A percentile compares a stretch with the other conserved stretches of the same genome.
These are phyloP conservation scores for Neurospora hispaniola DNA, from an alignment of 495 filamentous ascomycete species.

Conservation along the genomic window DNA sequence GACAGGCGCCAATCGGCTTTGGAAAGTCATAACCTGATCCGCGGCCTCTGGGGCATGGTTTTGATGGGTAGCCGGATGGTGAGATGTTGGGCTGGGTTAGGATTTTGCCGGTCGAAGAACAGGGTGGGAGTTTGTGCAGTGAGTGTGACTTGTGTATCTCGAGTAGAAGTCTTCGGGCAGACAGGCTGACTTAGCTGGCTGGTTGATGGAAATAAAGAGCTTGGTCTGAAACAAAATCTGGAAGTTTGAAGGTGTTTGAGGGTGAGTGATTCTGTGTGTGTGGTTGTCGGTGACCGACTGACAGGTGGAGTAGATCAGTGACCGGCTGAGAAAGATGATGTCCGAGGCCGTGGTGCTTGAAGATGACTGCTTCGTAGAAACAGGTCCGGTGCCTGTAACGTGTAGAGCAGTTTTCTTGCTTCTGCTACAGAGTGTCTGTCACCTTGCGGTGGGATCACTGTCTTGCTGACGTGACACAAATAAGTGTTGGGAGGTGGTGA, in stretches of 20 bases:
- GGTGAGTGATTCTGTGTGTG: background rate
- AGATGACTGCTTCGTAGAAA: background rate
- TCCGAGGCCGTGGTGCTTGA: background rate
- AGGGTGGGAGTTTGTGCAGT: background rate
- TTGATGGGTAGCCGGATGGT: background rate
- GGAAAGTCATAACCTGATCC: background rate
- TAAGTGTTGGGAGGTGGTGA: background rate
- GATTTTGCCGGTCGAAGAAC: background rate
- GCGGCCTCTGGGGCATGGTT: background rate
- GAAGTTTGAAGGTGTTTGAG: background rate
- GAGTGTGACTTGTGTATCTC: background rate
- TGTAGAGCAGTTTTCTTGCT: background rate
- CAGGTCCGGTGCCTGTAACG: background rate
- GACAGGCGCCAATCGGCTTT: background rate
- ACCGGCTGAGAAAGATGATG: background rate
- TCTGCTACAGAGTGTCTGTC: background rate
- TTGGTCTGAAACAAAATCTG: background rate
- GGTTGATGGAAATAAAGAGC: background rate
- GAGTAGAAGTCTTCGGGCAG: background rate
- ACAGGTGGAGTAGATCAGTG: background rate
- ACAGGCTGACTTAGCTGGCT: background rate
- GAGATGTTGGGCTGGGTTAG: background rate
- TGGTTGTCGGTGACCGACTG: background rate
- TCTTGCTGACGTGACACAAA: background rate
- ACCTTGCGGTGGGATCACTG: background rate